Base-by-base conservation (phyloP, 257 asterid genomes). In the Salvia splendens region DNA sequence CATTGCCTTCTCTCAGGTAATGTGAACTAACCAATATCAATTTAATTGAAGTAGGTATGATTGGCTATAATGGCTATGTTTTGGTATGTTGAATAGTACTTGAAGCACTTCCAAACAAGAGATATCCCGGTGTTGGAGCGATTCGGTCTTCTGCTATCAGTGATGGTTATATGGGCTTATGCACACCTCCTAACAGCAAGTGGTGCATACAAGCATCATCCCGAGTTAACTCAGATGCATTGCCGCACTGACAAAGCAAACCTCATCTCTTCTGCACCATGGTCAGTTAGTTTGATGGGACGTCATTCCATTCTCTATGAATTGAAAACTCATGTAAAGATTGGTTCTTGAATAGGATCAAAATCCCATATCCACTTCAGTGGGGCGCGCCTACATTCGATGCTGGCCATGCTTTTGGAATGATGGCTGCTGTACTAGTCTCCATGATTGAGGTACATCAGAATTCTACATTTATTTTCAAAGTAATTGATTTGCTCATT, bases 371-470 rank as follows among this genome's bases (percentile, higher is more conserved):
- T 49, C 97, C 97, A 10, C 99, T 90, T 73, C 95, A 93, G 69
- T 93, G 99, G 99, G 96, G 99, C 3, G 96, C 99, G 16, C 99
- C 99, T 63, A 88, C 97, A 49, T 93, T 93, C 68, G 88, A 88
- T 69, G 99, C 99, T 20, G 99, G 99, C 65, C 99, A 90, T 82
- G 83, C 96, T n/a, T 93, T 93, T 68, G 99, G 97, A 73, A 93
- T 93, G 99, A 93, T 93, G 97, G 79, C 97, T 65, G 94, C 96
- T 61, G 95, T 88, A 24, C 73, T 93, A 30, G 99, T 93, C 72
- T 90, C 99, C 79, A 67, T 93, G 82, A 82, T 93, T 73, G 99
- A 93, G 93, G 99, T 93, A 76, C 5, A 6, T 1, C 52, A 48
- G 15, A 12, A 11, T 41, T 61, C 16, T 2, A 12, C 43, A 50